Base-by-base conservation (phyloP, 2,329 filamentous ascomycete genomes). In the Metarhizium humberi region DNA sequence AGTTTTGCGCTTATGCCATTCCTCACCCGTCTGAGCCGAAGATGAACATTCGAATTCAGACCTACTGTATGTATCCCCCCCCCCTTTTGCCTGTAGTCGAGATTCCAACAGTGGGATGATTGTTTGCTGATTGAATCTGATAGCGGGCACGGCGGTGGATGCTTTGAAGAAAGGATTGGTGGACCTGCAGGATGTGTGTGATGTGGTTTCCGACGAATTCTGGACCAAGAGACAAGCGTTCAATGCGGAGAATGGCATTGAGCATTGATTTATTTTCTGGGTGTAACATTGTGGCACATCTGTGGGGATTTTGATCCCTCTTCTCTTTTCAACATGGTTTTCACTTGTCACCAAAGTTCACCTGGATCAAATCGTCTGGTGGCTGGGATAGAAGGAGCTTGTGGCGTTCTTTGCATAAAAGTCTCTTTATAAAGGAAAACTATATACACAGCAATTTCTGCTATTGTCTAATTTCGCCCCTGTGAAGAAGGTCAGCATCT, bases 1-100 rank as follows among this genome's bases (percentile, higher is more conserved):
- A 99, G 71, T 96, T 99, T 74, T 97, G 94, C 73, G 94, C 92
- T 58, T 99, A 99, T 72, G 90, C 92, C 7, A 97, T 99, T 58
- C 94, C 94, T 34, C 94, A 99, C 73, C 94, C 94, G 52, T 95
- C 92, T 43, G 94, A 99, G 73, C 77, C 86, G 45, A 94, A 95
- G 74, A 96, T 99, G 92, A 96, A 97, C 67, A 77, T 99, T 59
- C 84, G 94, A 65, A 97, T 99, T 59, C 94, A 99, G 73, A 99
- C 92, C 62, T 97, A 94, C 66, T 89, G 92, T 96, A 76, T 68
- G 84, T 50, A 32, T 30, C 32, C n/a, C 16, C 10, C 7, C 10
- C 10, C 38, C 13, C 38, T 3, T 3, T 40, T 40, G 2, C 14
- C 14, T 40, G 11, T n/a, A 40, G 5, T 5, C 38, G 11, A 5